Evolutionary conservation across 768 basidiomycete genomes (phyloP), one percentile per base, ranked within the genome.

Genomic region (Trametes meyenii): DNA sequence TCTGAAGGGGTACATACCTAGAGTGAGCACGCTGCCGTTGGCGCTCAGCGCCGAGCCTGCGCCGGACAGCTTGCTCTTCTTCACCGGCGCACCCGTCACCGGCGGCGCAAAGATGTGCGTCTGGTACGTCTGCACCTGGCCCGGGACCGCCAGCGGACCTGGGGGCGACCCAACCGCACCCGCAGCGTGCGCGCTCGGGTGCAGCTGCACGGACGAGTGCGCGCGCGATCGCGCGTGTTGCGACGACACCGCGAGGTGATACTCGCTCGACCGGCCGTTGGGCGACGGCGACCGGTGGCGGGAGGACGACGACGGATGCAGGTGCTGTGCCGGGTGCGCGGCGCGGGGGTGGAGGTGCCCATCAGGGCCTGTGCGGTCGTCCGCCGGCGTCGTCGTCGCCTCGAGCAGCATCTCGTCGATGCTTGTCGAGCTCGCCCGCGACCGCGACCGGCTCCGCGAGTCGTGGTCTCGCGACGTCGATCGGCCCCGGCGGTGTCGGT

Each of bases 31-130:
- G 51, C 68, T 69, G 23, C 68, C 66, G 61, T 64, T 69, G 35
- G 49, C 55, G 48, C 58, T 51, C 17, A 64, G 48, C 51, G 48
- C 40, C 50, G 58, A 60, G 1, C 53, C 58, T 0, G 53, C 50
- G 7, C 16, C 58, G 33, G 48, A 29, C 14, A 50, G 58, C 63
- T 89, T 87, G 38, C 73, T 72, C 75, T 88, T 88, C 76, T 89
- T 89, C 17, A 79, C 80, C 2, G 88, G 87, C 3, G 89, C 87
- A 57, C 89, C 89, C 0, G 85, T 90, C 7, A 89, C 86, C 3
- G 85, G 84, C 2, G 88, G 86, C 7, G 88, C 86, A 67, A 90
- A 90, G 13, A 88, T 83, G 69, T 89, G 88, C 0, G 85, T 87
- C 62, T 86, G 85, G 61, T 85, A 85, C 23, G 76, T 78, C 40